Conservation (phyloP, 345 rosid genomes). For the Brassica juncea region DNA sequence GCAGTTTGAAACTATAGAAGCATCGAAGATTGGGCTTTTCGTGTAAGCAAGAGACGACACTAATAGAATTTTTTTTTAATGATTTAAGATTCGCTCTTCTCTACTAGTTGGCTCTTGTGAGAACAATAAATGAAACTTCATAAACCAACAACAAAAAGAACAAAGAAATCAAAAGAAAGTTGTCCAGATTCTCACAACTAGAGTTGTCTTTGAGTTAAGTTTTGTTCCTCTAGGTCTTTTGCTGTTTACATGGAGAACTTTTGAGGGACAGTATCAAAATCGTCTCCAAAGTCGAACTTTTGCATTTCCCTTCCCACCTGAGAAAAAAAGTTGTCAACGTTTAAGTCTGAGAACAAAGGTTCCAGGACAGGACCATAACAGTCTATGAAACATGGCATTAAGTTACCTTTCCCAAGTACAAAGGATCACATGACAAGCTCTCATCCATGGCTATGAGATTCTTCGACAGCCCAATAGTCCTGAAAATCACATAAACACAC, state of each 20-base stretch:
- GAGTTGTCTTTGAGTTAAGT: conserved; percentile 15
- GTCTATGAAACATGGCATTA: conserved; percentile 12
- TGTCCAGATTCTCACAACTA: conserved; percentile 13
- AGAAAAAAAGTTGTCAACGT: conserved; percentile 6
- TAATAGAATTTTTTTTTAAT: background rate
- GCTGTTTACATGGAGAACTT: conserved; percentile 65
- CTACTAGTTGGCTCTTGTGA: conserved; percentile 23
- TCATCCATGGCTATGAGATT: conserved; percentile 83
- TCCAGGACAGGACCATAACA: conserved; percentile 7
- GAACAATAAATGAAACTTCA: conserved; percentile 4
- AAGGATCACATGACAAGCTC: conserved; percentile 69
- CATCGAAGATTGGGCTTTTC: background rate
- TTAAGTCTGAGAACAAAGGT: conserved; percentile 20
- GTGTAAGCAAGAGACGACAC: background rate
- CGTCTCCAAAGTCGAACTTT: conserved; percentile 82
- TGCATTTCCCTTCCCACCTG: conserved; percentile 92
- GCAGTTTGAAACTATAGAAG: background rate
- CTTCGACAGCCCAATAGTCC: conserved; percentile 84
- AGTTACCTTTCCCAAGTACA: conserved; percentile 80
- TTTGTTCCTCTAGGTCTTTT: background rate
- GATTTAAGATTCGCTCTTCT: conserved; percentile 16
- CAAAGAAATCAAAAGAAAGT: background rate
- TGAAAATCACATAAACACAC: conserved; percentile 37
- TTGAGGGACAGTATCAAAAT: conserved; percentile 86
- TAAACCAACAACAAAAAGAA: conserved; percentile 22